Evolutionary conservation across 2,329 filamentous ascomycete genomes (phyloP).

Genomic region (Gnomoniopsis sp.): DNA sequence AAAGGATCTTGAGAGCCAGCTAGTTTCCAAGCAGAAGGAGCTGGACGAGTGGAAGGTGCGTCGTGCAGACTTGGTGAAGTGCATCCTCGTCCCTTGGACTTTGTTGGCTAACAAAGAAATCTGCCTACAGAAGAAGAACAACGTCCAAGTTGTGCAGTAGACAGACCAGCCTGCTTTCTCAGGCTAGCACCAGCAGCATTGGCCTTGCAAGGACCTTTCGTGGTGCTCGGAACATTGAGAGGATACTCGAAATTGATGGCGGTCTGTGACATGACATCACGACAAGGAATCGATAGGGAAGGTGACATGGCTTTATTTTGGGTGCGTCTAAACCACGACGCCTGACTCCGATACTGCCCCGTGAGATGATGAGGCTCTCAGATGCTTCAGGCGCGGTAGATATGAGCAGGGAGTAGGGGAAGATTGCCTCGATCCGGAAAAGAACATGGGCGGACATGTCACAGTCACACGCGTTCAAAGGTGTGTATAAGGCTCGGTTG

Average conservation of each 20-base stretch:
- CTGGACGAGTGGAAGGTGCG: conserved; percentile 97
- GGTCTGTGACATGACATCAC: neutral
- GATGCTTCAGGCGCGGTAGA: conserved; percentile 13
- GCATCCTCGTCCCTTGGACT: conserved; percentile 5
- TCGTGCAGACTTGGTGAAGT: neutral
- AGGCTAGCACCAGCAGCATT: neutral
- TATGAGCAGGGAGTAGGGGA: conserved; percentile 18
- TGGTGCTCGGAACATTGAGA: neutral
- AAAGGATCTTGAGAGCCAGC: conserved; percentile 93
- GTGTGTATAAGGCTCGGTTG: conserved; percentile 25
- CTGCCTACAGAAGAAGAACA: conserved; percentile 74
- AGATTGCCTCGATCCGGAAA: conserved; percentile 23
- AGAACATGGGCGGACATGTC: conserved; percentile 6
- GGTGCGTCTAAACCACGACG: neutral
- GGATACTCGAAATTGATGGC: neutral
- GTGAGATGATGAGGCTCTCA: conserved; percentile 14
- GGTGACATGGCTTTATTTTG: neutral
- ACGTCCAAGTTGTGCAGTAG: conserved; percentile 77
- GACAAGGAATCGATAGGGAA: neutral
- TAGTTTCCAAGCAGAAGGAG: conserved; percentile 90
- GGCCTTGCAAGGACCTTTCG: neutral
- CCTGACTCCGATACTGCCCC: neutral
- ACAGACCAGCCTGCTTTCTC: neutral
- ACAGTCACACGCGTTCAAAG: conserved; percentile 26
- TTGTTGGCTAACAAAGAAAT: neutral